Evolutionary conservation across 371 early-diverging fungal species (phyloP).

Genomic region (Apophysomyces ossiformis): DNA sequence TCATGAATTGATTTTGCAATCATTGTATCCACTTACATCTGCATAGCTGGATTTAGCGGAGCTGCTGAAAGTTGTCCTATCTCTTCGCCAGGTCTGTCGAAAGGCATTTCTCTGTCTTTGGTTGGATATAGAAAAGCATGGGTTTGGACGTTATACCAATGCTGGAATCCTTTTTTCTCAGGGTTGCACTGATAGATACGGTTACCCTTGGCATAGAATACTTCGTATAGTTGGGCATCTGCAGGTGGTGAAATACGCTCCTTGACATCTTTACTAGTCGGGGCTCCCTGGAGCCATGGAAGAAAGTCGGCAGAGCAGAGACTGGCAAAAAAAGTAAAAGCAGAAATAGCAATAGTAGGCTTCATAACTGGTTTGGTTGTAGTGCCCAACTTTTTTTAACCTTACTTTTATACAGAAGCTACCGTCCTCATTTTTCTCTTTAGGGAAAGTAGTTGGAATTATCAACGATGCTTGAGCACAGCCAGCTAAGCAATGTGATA

Average conservation of each 20-base stretch:
- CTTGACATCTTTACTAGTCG: slow-evolving; percentile 31
- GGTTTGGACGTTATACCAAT: slow-evolving; percentile 52
- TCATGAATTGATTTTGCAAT: not conserved
- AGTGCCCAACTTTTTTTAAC: not conserved
- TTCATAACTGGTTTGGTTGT: not conserved
- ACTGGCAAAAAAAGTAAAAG: not conserved
- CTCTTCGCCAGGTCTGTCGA: slow-evolving; percentile 35
- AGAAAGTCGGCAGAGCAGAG: slow-evolving; percentile 25
- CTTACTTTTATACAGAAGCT: not conserved
- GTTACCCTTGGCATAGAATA: slow-evolving; percentile 42
- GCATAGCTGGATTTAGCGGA: slow-evolving; percentile 31
- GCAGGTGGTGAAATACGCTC: slow-evolving; percentile 38
- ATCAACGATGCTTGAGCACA: not conserved
- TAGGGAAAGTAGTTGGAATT: slow-evolving; percentile 26
- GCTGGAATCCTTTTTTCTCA: slow-evolving; percentile 40
- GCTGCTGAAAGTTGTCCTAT: slow-evolving; percentile 39
- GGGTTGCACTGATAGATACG: slow-evolving; percentile 51
- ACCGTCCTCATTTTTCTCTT: not conserved
- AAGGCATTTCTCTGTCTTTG: slow-evolving; percentile 30
- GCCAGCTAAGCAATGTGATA: not conserved
- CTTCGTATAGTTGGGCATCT: slow-evolving; percentile 35
- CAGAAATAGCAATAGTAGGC: slow-evolving; percentile 10
- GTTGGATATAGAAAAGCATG: slow-evolving; percentile 44
- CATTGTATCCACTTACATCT: slow-evolving; percentile 26
- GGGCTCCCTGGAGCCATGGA: slow-evolving; percentile 32